Evolutionary conservation across 2,329 filamentous ascomycete species (phyloP), one percentile per base, ranked within the genome.

Genomic region (Chaetomium sp.): DNA sequence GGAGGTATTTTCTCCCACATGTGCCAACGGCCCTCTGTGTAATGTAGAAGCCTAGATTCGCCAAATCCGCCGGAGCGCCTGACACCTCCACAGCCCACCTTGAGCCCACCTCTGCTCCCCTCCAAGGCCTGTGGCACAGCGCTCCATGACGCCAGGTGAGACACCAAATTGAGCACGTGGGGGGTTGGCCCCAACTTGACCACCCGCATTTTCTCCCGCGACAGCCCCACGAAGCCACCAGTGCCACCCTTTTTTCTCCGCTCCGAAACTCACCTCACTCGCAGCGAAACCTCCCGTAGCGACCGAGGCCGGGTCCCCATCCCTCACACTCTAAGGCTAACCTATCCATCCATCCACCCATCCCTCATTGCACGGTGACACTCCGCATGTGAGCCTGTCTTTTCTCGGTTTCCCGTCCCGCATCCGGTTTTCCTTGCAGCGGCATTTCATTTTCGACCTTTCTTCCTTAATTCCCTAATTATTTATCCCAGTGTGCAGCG

Each of bases 131-230:
- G 41, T 32, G 48, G 47, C 47, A 19, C 56, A 41, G 48, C 45
- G 32, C 48, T 40, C 38, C 32, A 57, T 57, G 57, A 54, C 45
- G 58, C 58, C 58, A 59, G 53, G 58, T 57, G 49, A 57, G 52
- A 57, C 58, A 57, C 34, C 36, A 14, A 42, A 34, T 46, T 37
- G 52, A 47, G 36, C 58, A 57, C 58, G 58, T 59, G 58, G 55
- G 55, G 53, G 45, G 14, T 34, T 14, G 37, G 14, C 44, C 19
- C 19, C 19, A 27, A 27, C 19, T 27, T 27, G 19, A 52, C 36
- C 19, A 41, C 34, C 50, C 35, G 35, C 12, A 42, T 37, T 32
- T 42, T 12, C 50, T 41, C n/a, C n/a, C 45, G 19, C n/a, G 12
- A 6, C 45, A 48, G 6, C 45, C 33, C n/a, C 32, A 44, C 38